phyloP scores from a whole-genome alignment of 176 grass and related monocot genomes.

The Puccinellia tenuiflora region DNA sequence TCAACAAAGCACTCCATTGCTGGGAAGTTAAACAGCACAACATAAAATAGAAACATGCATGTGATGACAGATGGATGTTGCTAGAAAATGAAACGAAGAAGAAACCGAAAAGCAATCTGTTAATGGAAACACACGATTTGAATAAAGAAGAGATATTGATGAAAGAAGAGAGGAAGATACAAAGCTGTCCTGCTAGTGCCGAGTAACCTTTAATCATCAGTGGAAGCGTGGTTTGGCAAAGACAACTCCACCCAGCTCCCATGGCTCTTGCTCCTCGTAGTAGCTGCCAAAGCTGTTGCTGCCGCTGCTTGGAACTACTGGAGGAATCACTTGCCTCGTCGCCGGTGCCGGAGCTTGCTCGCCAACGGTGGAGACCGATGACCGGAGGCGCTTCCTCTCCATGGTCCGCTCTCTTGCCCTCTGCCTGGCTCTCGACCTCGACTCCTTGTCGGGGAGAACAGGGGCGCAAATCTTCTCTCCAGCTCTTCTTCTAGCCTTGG shows the following conservation, averaged over 20 bases:
- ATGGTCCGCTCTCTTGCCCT: constrained; percentile 55
- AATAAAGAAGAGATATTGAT: too few species aligned
- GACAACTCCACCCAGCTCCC: constrained; percentile 25
- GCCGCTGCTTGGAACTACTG: background rate
- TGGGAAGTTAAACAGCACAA: background rate
- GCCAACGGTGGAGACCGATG: background rate
- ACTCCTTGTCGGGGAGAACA: constrained; percentile 33
- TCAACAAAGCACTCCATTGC: background rate
- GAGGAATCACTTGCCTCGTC: background rate
- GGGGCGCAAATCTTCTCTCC: constrained; percentile 18
- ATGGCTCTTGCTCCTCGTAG: constrained; percentile 24
- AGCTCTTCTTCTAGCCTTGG: constrained; percentile 23
- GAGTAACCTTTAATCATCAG: background rate
- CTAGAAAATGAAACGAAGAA: background rate
- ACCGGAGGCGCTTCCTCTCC: constrained; percentile 37
- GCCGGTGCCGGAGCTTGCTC: background rate
- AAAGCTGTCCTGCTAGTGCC: background rate
- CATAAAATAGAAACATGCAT: background rate
- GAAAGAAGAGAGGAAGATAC: background rate
- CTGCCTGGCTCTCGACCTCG: constrained; percentile 46
- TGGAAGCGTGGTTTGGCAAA: constrained; percentile 21
- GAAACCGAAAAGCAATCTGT: background rate
- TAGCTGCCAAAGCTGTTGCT: constrained; percentile 1
- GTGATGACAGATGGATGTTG: background rate
- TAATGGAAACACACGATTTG: background rate